Percentiles rank a stretch among this genome's conserved stretches.
Conservation (phyloP, 2,329 filamentous ascomycete species). For the Xylaria digitata region DNA sequence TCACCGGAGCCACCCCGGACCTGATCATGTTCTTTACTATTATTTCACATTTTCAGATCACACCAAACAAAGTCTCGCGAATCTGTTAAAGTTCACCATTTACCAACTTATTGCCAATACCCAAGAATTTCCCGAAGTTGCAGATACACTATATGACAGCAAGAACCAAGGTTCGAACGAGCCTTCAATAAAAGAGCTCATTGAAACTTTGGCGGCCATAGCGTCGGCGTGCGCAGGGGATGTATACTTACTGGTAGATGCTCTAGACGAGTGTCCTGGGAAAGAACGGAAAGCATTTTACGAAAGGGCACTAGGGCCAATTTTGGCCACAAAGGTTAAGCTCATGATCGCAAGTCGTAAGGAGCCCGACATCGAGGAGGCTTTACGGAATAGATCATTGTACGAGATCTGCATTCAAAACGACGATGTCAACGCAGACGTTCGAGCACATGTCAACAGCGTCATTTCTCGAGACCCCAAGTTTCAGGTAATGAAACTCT, state of each 20-base stretch:
- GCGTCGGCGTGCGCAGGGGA: too few species aligned
- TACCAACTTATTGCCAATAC: neutral
- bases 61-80: neutral
- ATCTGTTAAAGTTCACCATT: neutral
- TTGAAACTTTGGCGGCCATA: too few species aligned
- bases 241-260: too few species aligned
- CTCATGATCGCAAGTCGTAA: neutral
- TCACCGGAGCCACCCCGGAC: too few species aligned
- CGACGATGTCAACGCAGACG: neutral
- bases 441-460: too few species aligned
- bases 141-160: too few species aligned
- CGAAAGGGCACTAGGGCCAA: neutral
- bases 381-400: neutral
- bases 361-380: neutral
- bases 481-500: too few species aligned
- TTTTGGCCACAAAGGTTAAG: neutral
- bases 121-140: neutral
- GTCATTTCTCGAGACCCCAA: too few species aligned
- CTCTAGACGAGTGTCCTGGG: too few species aligned
- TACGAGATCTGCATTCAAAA: neutral
- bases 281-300: neutral
- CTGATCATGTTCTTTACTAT: too few species aligned
- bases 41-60: neutral
- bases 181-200: too few species aligned
- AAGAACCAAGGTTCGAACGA: too few species aligned